Base-by-base conservation (phyloP, 306 rosid genomes). In the Pachyrhizus erosus region DNA sequence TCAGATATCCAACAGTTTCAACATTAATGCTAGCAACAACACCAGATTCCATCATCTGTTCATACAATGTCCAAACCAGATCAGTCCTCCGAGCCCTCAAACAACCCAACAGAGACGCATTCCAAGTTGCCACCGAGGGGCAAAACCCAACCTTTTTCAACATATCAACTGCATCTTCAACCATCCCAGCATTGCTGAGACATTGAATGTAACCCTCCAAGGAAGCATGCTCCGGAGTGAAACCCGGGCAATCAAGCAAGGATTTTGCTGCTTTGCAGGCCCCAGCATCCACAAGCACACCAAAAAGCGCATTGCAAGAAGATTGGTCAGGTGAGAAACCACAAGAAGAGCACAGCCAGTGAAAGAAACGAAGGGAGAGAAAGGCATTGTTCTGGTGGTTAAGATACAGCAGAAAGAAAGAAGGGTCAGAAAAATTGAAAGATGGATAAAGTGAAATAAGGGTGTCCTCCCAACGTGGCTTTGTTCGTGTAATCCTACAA, bases 391-490 rank as follows among this genome's bases (percentile, higher is more conserved):
- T 87, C 80, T 92, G 93, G 46, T 85, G 89, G 46, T 87, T 90
- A 68, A 87, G 57, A 64, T 89, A 80, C 81, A 58, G 87, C 3
- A 76, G 78, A 66, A 94, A 82, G 80, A 91, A 89, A 67, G 20
- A 61, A 2, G 97, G 92, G 75, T 94, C 86, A 0, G 81, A 65
- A 79, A 94, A 88, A 81, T 92, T 80, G 23, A 91, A 83, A 21
- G 88, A 91, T 55, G 94, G 94, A 77, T 86, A 94, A 0, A 91
- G 84, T 33, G 91, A 91, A 29, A 87, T 75, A 60, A 92, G 85
- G 39, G 90, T 89, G 43, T 85, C 81, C 84, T 94, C 97, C 97
- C 97, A 94, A 73, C 89, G 84, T 18, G 94, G 88, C 80, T 76
- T 87, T 34, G 84, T 88, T 79, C 94, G 86, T 24, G 91, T 90